phyloP scores from a whole-genome alignment of 2,329 filamentous ascomycete species.

The Phialophora verrucosa region DNA sequence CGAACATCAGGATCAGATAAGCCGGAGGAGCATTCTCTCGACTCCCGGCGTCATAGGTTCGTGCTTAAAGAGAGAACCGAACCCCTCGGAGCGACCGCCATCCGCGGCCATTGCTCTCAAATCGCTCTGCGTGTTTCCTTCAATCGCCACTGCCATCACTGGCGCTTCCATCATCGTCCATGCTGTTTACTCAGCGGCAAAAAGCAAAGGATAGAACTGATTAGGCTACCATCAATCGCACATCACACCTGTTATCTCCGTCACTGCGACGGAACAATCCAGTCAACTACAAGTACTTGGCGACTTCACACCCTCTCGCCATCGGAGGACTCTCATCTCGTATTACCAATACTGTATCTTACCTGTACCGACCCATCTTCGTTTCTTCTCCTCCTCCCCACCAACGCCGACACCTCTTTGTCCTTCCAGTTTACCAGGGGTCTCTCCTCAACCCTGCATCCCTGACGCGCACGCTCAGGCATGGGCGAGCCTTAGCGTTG shows the following conservation, averaged over 20 bases:
- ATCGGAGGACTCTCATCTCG: not conserved
- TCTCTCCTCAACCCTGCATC: slow-evolving; percentile 12
- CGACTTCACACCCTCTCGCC: slow-evolving; percentile 8
- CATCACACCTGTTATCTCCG: slow-evolving; percentile 11
- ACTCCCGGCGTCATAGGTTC: slow-evolving; percentile 1
- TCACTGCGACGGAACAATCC: slow-evolving; percentile 2
- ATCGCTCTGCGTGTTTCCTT: not conserved
- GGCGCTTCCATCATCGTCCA: slow-evolving; percentile 22
- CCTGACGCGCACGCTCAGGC: slow-evolving; percentile 17
- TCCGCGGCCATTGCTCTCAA: slow-evolving; percentile 10
- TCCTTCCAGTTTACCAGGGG: slow-evolving; percentile 10
- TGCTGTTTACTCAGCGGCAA: slow-evolving; percentile 22
- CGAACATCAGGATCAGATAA: slow-evolving; percentile 7
- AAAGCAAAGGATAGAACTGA: slow-evolving; percentile 1
- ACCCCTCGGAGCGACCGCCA: slow-evolving; percentile 1
- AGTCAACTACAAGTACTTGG: slow-evolving; percentile 12
- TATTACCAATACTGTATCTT: slow-evolving; percentile 18
- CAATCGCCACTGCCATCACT: slow-evolving; percentile 17
- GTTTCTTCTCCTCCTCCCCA: not conserved
- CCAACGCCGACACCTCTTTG: slow-evolving; percentile 2
- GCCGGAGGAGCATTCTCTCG: not conserved
- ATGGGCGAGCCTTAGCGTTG: slow-evolving; percentile 18
- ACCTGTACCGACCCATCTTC: slow-evolving; percentile 15
- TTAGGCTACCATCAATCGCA: slow-evolving; percentile 6
- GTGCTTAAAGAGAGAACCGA: slow-evolving; percentile 8